phyloP scores from a whole-genome alignment of 2,329 filamentous ascomycete genomes.

The Leptographium procerum region DNA sequence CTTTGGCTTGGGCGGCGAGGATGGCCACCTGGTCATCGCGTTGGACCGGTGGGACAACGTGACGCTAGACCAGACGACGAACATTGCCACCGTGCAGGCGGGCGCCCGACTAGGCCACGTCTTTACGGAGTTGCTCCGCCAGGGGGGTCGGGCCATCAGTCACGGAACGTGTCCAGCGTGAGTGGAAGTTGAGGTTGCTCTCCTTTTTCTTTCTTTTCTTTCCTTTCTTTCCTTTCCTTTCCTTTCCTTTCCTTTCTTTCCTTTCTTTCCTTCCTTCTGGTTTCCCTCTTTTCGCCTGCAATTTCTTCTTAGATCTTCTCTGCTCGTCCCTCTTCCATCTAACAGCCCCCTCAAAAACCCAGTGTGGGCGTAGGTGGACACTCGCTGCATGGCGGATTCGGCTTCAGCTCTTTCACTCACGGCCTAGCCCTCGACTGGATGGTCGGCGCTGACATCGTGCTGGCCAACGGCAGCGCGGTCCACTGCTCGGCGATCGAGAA shows the following conservation, averaged over 20 bases:
- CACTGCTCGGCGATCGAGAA: slow-evolving; percentile 22
- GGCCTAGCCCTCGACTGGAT: slow-evolving; percentile 26
- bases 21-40: slow-evolving; percentile 36
- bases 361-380: slow-evolving; percentile 30
- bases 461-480: slow-evolving; percentile 23
- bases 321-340: too few species aligned
- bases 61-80: slow-evolving; percentile 25
- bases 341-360: too few species aligned
- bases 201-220: too few species aligned
- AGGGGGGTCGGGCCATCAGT: slow-evolving; percentile 29
- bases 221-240: too few species aligned
- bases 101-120: slow-evolving; percentile 39
- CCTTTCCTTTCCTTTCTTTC: too few species aligned
- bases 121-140: slow-evolving; percentile 25
- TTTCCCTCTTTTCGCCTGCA: too few species aligned
- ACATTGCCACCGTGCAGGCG: slow-evolving; percentile 31
- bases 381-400: slow-evolving; percentile 27
- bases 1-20: slow-evolving; percentile 34
- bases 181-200: too few species aligned
- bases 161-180: slow-evolving; percentile 44
- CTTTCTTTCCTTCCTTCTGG: too few species aligned
- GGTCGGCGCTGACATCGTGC: slow-evolving; percentile 23
- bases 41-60: slow-evolving; percentile 33
- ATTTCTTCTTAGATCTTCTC: too few species aligned
- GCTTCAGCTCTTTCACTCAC: slow-evolving; percentile 24